phyloP scores from a whole-genome alignment of 2,329 filamentous ascomycete species.

The Botrytis galanthina region DNA sequence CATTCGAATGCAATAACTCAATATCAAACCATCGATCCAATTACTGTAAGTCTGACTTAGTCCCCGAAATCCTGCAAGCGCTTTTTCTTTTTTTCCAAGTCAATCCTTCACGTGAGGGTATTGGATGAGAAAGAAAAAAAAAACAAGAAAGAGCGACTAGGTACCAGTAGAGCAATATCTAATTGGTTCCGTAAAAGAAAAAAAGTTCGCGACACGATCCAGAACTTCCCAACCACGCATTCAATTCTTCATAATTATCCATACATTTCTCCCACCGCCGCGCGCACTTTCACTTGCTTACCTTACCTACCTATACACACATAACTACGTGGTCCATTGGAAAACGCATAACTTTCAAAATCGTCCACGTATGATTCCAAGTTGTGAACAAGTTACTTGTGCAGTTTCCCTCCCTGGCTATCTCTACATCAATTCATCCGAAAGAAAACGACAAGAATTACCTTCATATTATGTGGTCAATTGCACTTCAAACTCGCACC shows the following conservation, averaged over 20 bases:
- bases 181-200: constrained; percentile 32
- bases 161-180: constrained; percentile 23
- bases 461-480: constrained; percentile 31
- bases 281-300: constrained; percentile 18
- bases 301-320: constrained; percentile 26
- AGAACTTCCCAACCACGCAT: constrained; percentile 12
- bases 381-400: constrained; percentile 23
- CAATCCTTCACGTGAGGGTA: constrained; percentile 20
- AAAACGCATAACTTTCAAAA: constrained; percentile 29
- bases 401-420: constrained; percentile 2
- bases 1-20: neutral
- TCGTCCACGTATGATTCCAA: constrained; percentile 34
- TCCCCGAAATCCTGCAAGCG: constrained; percentile 20
- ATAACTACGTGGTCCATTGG: constrained; percentile 33
- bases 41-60: constrained; percentile 23
- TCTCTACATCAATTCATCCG: constrained; percentile 24
- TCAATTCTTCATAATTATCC: constrained; percentile 26
- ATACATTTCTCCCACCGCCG: constrained; percentile 24
- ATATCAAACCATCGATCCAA: constrained; percentile 11
- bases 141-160: neutral
- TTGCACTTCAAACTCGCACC: constrained; percentile 25
- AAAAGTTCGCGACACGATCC: constrained; percentile 27
- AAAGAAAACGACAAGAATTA: constrained; percentile 23
- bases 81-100: constrained; percentile 3
- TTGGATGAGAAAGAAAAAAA: constrained; percentile 5